Evolutionary conservation across 2,329 filamentous ascomycete species (phyloP), one percentile per base, ranked within the genome.

Genomic region (Ophiostoma quercus): DNA sequence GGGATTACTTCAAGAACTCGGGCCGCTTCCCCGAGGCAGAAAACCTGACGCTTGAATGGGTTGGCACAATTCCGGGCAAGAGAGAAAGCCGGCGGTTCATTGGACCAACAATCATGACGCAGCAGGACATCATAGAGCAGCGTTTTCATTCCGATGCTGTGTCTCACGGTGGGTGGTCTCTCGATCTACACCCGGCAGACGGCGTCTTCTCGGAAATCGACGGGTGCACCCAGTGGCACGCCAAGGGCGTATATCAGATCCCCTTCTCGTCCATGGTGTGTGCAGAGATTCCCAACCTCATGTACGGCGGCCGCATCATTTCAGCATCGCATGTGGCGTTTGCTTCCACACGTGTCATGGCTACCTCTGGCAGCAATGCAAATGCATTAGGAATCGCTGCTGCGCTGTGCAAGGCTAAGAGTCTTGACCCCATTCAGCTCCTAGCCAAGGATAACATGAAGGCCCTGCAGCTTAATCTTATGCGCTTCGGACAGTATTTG

Each of bases 201-300:
- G 74, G 74, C 22, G 74, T 75, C 47, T 75, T 74, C 68, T 75
- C 74, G 14, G 74, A 75, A 39, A 71, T 75, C 29, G 74, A 75
- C 57, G 74, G 74, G 25, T 75, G 74, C 71, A 75, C 73, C 5
- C 74, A 75, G 67, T 73, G 73, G 67, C 74, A 75, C 63, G 72
- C 71, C 11, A 75, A 75, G 37, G 73, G 70, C 22, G 73, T 75
- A 47, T 74, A 75, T 51, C 74, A 75, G 63, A 75, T 75, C 67
- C 74, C 74, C 1, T 75, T 75, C 68, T 75, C 74, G 4, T 71
- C 72, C 5, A 74, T 75, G 73, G 68, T 75, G 67, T 75, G 74
- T 65, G 69, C 74, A 34, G 73, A 75, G 69, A 71, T 74, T 25
- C 74, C 74, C 12, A 75, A 75, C 60, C 70, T 75, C 16, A 72